Percentiles rank a stretch among this genome's conserved stretches.
Evolutionary conservation across 1,139 yeast genomes (phyloP).

Genomic region (Taphrina communis): DNA sequence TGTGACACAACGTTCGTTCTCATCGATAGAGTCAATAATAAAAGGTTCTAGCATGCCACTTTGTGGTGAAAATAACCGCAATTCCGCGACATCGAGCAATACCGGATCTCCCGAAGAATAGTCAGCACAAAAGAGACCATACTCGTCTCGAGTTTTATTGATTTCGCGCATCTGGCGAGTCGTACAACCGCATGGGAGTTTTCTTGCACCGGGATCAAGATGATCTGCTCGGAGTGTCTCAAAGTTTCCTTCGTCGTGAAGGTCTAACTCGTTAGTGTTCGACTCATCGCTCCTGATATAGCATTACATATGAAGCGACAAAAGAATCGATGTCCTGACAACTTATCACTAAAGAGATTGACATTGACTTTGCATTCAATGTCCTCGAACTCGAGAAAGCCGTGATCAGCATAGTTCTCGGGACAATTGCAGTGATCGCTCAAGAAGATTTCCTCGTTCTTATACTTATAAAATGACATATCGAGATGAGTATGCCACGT

Average conservation of each 20-base stretch:
- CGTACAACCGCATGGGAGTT: slow-evolving; percentile 5
- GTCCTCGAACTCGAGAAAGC: slow-evolving; percentile 7
- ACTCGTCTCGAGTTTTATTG: neutral
- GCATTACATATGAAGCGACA: slow-evolving; percentile 12
- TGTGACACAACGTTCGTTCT: neutral
- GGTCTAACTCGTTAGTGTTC: slow-evolving; percentile 1
- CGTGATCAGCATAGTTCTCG: slow-evolving; percentile 3
- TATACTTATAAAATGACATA: slow-evolving; percentile 4
- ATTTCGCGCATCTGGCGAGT: neutral
- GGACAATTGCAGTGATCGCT: slow-evolving; percentile 21
- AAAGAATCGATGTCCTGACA: neutral
- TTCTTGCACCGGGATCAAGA: neutral
- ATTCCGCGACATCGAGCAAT: neutral
- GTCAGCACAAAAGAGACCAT: neutral
- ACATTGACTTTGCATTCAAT: slow-evolving; percentile 6
- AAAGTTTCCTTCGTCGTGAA: slow-evolving; percentile 18
- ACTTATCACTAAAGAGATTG: neutral
- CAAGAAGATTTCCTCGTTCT: slow-evolving; percentile 1
- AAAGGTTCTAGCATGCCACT: slow-evolving; percentile 11
- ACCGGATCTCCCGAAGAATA: slow-evolving; percentile 3
- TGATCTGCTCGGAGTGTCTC: neutral
- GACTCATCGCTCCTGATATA: neutral
- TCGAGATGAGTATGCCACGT: slow-evolving; percentile 20
- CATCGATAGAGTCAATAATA: neutral
- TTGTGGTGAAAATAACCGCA: slow-evolving; percentile 2